A percentile compares a stretch with the other conserved stretches of the same genome.
These are phyloP conservation scores for Nothophoma quercina DNA, from an alignment of 2,329 filamentous ascomycete genomes.

Conservation along the genomic window DNA sequence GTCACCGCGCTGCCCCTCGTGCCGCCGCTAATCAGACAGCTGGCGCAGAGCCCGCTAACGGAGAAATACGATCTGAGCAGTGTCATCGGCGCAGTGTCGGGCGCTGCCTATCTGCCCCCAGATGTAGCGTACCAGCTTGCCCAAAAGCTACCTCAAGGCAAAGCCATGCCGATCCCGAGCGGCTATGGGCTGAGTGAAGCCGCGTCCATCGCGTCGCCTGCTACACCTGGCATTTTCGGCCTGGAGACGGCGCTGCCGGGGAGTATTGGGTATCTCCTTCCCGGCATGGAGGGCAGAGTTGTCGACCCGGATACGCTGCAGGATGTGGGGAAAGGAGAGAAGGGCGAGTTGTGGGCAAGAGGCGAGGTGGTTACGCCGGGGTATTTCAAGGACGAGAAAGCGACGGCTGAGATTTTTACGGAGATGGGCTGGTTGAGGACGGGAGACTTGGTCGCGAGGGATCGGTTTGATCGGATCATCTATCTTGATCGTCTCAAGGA, in stretches of 20 bases:
- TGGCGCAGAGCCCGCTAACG: constrained; percentile 36
- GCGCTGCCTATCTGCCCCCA: constrained; percentile 40
- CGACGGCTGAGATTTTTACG: constrained; percentile 38
- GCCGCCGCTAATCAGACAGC: constrained; percentile 38
- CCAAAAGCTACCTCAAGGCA: constrained; percentile 37
- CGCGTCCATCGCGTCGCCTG: constrained; percentile 36
- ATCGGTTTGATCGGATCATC: constrained; percentile 33
- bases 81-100: constrained; percentile 31
- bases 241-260: constrained; percentile 30
- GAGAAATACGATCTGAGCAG: constrained; percentile 38
- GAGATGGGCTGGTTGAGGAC: constrained; percentile 40
- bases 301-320: constrained; percentile 37
- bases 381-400: constrained; percentile 40
- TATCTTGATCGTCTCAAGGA: constrained; percentile 52
- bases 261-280: constrained; percentile 39
- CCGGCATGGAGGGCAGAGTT: constrained; percentile 39
- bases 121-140: constrained; percentile 40
- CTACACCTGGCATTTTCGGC: constrained; percentile 36
- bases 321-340: constrained; percentile 33
- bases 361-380: constrained; percentile 41
- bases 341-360: constrained; percentile 40
- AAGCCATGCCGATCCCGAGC: constrained; percentile 30
- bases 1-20: constrained; percentile 37
- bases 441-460: constrained; percentile 38
- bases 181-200: constrained; percentile 43